These are phyloP conservation scores for Curvularia sp. DNA, from an alignment of 2,329 filamentous ascomycete genomes.

Conservation along the genomic window DNA sequence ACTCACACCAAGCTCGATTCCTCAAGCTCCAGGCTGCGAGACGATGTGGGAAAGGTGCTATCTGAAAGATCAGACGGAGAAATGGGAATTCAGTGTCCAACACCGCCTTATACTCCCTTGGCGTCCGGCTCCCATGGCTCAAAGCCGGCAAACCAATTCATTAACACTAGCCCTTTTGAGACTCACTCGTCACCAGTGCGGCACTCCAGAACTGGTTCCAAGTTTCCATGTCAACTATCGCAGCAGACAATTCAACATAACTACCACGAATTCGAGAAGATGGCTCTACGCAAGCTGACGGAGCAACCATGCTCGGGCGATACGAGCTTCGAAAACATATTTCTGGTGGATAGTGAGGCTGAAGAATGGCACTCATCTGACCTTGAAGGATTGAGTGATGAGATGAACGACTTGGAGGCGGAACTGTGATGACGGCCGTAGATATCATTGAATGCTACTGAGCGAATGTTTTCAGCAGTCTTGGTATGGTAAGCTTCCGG, in stretches of 20 bases:
- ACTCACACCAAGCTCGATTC: not conserved
- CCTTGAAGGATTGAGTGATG: constrained; percentile 10
- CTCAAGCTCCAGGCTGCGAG: not conserved
- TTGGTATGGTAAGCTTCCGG: not conserved
- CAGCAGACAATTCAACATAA: constrained; percentile 27
- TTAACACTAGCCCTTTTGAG: not conserved
- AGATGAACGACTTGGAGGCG: constrained; percentile 7
- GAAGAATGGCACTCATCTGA: constrained; percentile 7
- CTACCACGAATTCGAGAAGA: constrained; percentile 24
- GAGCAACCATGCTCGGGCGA: constrained; percentile 19
- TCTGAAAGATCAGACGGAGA: not conserved
- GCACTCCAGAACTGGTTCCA: not conserved
- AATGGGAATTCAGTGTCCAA: not conserved
- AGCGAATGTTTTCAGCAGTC: not conserved
- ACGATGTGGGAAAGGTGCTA: not conserved
- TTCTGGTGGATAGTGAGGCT: constrained; percentile 22
- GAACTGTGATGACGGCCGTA: not conserved
- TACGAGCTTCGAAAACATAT: constrained; percentile 29
- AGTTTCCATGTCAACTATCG: constrained; percentile 6
- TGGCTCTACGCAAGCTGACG: constrained; percentile 8
- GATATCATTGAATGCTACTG: not conserved
- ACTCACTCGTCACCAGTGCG: not conserved
- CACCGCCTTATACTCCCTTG: not conserved
- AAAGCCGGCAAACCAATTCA: not conserved
- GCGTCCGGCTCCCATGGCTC: not conserved